phyloP scores from a whole-genome alignment of 805 yeast species.

The Candida caryicola region DNA sequence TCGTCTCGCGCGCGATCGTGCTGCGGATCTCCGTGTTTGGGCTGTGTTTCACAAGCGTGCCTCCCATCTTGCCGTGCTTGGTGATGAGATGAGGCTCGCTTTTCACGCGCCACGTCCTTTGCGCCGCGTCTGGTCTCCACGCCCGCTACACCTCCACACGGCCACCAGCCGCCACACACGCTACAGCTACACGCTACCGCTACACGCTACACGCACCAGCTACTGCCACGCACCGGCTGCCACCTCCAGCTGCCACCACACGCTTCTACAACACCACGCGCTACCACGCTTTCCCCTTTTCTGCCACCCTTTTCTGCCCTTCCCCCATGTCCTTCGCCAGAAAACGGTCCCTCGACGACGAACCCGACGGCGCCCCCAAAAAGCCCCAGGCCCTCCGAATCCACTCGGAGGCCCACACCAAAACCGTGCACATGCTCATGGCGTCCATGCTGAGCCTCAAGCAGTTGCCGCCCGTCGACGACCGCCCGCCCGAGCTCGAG shows the following conservation, averaged over 20 bases:
- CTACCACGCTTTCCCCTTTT: too few relatives aligned
- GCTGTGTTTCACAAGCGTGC: conserved; percentile 48
- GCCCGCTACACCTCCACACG: too few relatives aligned
- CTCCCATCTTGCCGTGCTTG: too few relatives aligned
- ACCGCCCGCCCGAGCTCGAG: neutral
- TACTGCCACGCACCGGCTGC: too few relatives aligned
- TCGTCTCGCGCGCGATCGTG: conserved; percentile 44
- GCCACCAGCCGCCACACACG: too few relatives aligned
- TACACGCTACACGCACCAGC: too few relatives aligned
- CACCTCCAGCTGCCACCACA: neutral
- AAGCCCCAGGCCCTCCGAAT: conserved; percentile 24
- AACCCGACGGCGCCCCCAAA: conserved; percentile 11
- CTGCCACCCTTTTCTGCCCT: too few relatives aligned
- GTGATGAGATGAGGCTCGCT: conserved; percentile 2
- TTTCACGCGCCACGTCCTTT: too few relatives aligned
- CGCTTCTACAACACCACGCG: neutral
- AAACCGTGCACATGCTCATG: conserved; percentile 34
- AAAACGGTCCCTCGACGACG: conserved; percentile 15
- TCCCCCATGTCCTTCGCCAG: conserved; percentile 6
- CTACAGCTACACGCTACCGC: too few relatives aligned
- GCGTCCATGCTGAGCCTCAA: conserved; percentile 17
- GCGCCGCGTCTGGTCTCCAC: too few relatives aligned
- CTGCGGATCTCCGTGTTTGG: conserved; percentile 44
- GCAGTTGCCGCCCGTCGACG: conserved; percentile 1
- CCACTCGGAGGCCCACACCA: conserved; percentile 28